Percentiles rank a stretch among this genome's conserved stretches.
phyloP scores from a whole-genome alignment of 2,329 filamentous ascomycete genomes.

The Aureobasidium leucospermi region DNA sequence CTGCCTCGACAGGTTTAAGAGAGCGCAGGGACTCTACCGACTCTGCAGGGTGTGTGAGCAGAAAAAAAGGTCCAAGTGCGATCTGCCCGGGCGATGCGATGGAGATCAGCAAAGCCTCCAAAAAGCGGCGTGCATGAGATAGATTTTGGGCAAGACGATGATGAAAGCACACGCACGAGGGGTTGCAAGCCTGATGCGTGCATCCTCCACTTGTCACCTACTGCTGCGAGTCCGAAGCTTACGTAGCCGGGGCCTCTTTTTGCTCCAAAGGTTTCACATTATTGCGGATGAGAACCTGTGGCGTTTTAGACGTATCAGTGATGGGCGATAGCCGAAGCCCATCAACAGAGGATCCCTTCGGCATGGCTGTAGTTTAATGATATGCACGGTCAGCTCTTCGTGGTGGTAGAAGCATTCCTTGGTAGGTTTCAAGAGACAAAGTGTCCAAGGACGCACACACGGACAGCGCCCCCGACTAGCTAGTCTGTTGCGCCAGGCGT shows the following conservation, averaged over 20 bases:
- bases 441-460: neutral
- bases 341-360: slow-evolving; percentile 12
- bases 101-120: slow-evolving; percentile 15
- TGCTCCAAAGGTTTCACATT: slow-evolving; percentile 2
- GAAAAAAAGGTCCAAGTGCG: slow-evolving; percentile 11
- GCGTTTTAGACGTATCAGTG: slow-evolving; percentile 14
- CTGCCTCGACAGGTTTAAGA: slow-evolving; percentile 14
- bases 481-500: slow-evolving; percentile 9
- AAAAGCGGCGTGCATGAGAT: slow-evolving; percentile 14
- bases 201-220: slow-evolving; percentile 5
- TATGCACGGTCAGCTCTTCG: slow-evolving; percentile 11
- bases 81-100: slow-evolving; percentile 18
- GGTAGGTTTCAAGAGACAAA: slow-evolving; percentile 9
- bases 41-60: slow-evolving; percentile 1
- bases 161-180: slow-evolving; percentile 11
- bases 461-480: slow-evolving; percentile 2
- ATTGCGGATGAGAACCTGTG: slow-evolving; percentile 1
- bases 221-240: slow-evolving; percentile 7
- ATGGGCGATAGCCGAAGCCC: slow-evolving; percentile 13
- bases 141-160: slow-evolving; percentile 7
- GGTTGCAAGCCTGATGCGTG: slow-evolving; percentile 10
- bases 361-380: slow-evolving; percentile 12
- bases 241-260: slow-evolving; percentile 9
- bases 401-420: neutral
- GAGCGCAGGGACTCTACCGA: slow-evolving; percentile 15